A percentile compares a stretch with the other conserved stretches of the same genome.
Evolutionary conservation across 2,329 filamentous ascomycete genomes (phyloP).

Genomic region (Penicillium polonicum): DNA sequence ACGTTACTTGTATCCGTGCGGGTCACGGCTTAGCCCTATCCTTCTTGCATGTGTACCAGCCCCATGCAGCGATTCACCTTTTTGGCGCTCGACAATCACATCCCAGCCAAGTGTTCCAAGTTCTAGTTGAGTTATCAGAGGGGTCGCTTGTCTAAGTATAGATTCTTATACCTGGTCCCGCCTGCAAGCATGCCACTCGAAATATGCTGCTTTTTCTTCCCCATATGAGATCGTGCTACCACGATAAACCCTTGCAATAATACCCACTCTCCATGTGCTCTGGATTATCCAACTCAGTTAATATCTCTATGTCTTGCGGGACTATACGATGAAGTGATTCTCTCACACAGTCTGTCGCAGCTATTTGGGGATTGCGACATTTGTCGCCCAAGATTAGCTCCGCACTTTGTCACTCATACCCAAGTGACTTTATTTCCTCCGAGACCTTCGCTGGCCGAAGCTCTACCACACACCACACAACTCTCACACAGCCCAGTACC

Average conservation of each 20-base stretch:
- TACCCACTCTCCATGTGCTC: not conserved
- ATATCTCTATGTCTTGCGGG: not conserved
- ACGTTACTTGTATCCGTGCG: constrained; percentile 16
- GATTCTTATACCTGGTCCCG: constrained; percentile 14
- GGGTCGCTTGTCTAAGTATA: constrained; percentile 21
- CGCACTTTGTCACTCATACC: not conserved
- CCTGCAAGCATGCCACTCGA: constrained; percentile 11
- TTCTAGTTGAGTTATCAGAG: constrained; percentile 3
- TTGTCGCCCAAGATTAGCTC: constrained; percentile 1
- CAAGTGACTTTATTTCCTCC: constrained; percentile 1
- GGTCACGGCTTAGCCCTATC: constrained; percentile 17
- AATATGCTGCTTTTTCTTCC: constrained; percentile 6
- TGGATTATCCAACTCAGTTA: not conserved
- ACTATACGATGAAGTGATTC: constrained; percentile 5
- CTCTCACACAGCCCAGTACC: not conserved
- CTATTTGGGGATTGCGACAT: constrained; percentile 4
- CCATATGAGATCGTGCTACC: constrained; percentile 11
- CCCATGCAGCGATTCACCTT: constrained; percentile 15
- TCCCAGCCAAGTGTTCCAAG: constrained; percentile 3
- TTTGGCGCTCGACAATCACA: constrained; percentile 19
- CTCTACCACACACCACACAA: not conserved
- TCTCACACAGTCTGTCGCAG: not conserved
- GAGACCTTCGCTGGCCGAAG: constrained; percentile 33
- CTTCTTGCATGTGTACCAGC: constrained; percentile 8
- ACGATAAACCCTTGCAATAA: constrained; percentile 4